Conservation (phyloP, 257 asterid species). For the Capsicum pubescens region DNA sequence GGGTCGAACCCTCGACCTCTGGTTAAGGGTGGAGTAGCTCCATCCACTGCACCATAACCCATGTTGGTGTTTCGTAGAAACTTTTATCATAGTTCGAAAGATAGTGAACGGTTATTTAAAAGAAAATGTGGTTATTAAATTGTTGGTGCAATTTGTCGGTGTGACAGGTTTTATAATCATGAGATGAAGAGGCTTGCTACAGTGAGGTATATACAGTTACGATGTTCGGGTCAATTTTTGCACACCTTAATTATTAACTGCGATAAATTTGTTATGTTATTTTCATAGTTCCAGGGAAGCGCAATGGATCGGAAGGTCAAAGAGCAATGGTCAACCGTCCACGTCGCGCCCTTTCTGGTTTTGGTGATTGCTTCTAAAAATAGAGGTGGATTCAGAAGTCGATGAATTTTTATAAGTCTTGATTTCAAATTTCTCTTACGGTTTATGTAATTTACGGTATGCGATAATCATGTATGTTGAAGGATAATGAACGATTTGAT, state of each 20-base stretch:
- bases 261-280: not conserved
- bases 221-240: too few species aligned
- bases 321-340: not conserved
- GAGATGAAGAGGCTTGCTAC: not conserved
- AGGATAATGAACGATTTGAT: too few species aligned
- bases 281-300: not conserved
- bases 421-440: too few species aligned
- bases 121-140: not conserved
- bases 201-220: not conserved
- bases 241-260: too few species aligned
- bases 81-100: not conserved
- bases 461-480: too few species aligned
- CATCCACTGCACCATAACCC: too few species aligned
- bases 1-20: too few species aligned
- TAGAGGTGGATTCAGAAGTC: too few species aligned
- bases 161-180: not conserved
- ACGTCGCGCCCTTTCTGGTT: fast-evolving
- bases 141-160: not conserved
- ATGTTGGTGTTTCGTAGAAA: too few species aligned
- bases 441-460: too few species aligned
- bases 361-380: not conserved
- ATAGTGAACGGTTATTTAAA: not conserved
- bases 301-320: not conserved
- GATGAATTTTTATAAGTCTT: too few species aligned
- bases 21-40: too few species aligned